Evolutionary conservation across 2,329 filamentous ascomycete genomes (phyloP).

Genomic region (Trichoderma sp.): DNA sequence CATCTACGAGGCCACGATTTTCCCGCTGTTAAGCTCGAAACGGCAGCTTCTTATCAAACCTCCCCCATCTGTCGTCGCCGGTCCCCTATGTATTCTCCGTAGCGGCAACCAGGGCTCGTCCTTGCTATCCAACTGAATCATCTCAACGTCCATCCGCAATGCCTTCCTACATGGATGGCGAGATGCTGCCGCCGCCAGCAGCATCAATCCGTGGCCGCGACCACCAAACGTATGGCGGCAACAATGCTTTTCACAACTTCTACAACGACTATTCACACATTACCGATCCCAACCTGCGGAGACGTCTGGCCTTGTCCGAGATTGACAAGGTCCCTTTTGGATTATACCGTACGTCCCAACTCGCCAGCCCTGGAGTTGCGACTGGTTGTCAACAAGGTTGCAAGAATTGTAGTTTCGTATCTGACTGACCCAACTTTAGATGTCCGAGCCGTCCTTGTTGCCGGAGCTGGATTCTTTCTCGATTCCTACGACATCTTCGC

Average conservation of each 20-base stretch:
- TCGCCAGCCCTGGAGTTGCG: neutral
- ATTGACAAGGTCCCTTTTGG: constrained; percentile 78
- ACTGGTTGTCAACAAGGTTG: neutral
- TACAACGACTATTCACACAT: constrained; percentile 66
- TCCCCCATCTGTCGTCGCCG: neutral
- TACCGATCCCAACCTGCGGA: constrained; percentile 70
- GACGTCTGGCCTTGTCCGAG: constrained; percentile 72
- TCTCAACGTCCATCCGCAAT: constrained; percentile 25
- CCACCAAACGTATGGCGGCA: constrained; percentile 56
- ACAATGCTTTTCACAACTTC: constrained; percentile 71
- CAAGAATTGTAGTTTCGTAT: neutral
- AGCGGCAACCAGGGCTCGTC: constrained; percentile 20
- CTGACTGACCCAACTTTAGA: constrained; percentile 37
- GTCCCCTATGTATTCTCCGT: constrained; percentile 18
- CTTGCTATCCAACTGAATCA: constrained; percentile 2
- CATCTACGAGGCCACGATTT: neutral
- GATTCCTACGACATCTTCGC: constrained; percentile 82
- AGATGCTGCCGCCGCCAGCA: constrained; percentile 44
- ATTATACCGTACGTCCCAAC: constrained; percentile 55
- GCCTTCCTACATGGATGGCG: constrained; percentile 34
- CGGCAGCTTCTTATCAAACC: neutral
- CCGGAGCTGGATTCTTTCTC: constrained; percentile 80
- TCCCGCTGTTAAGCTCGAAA: neutral
- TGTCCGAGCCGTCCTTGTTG: constrained; percentile 69
- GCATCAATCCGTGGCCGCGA: constrained; percentile 28